phyloP scores from a whole-genome alignment of 805 yeast species.

The Ogataea methanolica region DNA sequence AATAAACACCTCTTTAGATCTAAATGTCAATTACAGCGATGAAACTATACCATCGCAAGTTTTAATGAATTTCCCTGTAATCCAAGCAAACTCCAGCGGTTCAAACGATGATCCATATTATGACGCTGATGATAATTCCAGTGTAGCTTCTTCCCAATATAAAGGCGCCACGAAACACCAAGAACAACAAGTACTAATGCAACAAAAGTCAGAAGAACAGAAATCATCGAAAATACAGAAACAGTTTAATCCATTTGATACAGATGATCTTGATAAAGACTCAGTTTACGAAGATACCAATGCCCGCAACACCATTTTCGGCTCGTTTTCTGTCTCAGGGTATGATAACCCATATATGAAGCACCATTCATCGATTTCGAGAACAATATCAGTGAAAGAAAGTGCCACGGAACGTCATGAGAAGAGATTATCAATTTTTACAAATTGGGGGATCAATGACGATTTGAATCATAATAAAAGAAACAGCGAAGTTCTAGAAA shows the following conservation, averaged over 20 bases:
- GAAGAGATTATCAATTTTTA: slow-evolving; percentile 7
- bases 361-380: not conserved
- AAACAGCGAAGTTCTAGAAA: slow-evolving; percentile 8
- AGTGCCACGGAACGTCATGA: not conserved
- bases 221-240: no score
- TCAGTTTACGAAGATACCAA: not conserved
- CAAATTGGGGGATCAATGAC: slow-evolving; percentile 9
- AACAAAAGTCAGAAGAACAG: not conserved
- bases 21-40: not conserved
- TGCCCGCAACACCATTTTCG: not conserved
- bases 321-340: not conserved
- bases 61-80: not conserved
- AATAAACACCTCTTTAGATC: not conserved
- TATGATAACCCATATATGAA: slow-evolving; percentile 7
- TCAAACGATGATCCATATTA: not conserved
- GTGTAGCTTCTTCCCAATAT: slow-evolving; percentile 6
- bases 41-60: not conserved
- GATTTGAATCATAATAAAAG: slow-evolving; percentile 3
- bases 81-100: not conserved
- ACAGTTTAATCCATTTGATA: no score
- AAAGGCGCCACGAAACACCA: not conserved
- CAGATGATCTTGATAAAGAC: no score
- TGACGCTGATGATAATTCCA: not conserved
- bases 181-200: not conserved
- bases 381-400: not conserved